phyloP scores from a whole-genome alignment of 345 rosid species.

The Anastatica hierochuntica region DNA sequence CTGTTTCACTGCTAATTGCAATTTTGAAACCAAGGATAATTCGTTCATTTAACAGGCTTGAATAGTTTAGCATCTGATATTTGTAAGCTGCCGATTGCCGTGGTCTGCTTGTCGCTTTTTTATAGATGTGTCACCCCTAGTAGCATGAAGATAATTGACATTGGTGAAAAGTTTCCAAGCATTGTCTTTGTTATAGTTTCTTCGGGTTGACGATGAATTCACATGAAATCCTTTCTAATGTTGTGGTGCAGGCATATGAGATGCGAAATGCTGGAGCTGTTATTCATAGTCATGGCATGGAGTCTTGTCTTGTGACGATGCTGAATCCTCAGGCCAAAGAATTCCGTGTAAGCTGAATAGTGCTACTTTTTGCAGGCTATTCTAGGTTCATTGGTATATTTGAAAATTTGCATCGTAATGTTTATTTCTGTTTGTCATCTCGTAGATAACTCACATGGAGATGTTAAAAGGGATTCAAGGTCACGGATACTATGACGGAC shows the following conservation, averaged over 20 bases:
- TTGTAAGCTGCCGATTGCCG: conserved; percentile 1
- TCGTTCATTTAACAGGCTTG: neutral
- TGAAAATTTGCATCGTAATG: neutral
- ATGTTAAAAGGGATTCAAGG: conserved; percentile 98
- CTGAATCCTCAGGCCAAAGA: conserved; percentile 74
- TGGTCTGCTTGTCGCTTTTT: no score
- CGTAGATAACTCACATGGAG: conserved; percentile 95
- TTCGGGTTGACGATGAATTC: neutral
- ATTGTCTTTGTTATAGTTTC: neutral
- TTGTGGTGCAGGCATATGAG: conserved; percentile 55
- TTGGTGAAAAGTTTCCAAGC: neutral
- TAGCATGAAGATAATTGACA: neutral
- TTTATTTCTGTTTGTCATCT: conserved; percentile 5
- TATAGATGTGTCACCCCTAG: conserved; percentile 1
- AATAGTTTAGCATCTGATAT: neutral
- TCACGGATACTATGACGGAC: conserved; percentile 92
- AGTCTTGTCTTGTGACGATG: conserved; percentile 95
- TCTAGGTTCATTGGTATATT: neutral
- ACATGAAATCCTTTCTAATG: neutral
- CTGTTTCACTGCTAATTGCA: no score
- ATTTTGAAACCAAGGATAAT: neutral
- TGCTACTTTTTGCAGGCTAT: neutral
- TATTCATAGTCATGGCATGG: conserved; percentile 96
- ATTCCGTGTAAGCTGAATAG: conserved; percentile 52
- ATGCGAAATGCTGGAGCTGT: conserved; percentile 95